A percentile compares a stretch with the other conserved stretches of the same genome.
Evolutionary conservation across 768 basidiomycete genomes (phyloP).

Genomic region (Coprinopsis strossmayeri): DNA sequence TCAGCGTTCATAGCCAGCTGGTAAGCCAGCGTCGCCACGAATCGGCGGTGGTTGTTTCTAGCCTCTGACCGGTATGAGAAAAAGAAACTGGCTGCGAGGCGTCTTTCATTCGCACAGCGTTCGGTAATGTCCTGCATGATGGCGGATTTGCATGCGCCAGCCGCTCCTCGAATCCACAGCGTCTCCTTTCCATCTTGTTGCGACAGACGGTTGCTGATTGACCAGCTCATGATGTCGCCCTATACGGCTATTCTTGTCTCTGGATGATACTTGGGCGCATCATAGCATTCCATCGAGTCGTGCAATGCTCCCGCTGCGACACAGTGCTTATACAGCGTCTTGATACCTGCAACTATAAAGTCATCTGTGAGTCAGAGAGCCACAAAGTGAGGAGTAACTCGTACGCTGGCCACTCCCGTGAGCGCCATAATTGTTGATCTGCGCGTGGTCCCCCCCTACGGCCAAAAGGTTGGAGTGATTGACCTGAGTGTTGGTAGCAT

Average conservation of each 20-base stretch:
- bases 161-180: slow-evolving; percentile 8
- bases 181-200: neutral
- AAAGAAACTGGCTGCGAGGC: slow-evolving; percentile 10
- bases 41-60: neutral
- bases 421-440: too few species aligned
- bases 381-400: too few species aligned
- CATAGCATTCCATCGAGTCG: slow-evolving; percentile 8
- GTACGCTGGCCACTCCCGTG: too few species aligned
- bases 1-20: neutral
- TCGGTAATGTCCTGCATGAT: slow-evolving; percentile 8
- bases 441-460: too few species aligned
- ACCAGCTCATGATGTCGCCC: slow-evolving; percentile 7
- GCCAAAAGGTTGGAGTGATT: too few species aligned
- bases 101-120: neutral
- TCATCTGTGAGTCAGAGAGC: neutral
- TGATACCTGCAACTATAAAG: neutral
- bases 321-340: neutral
- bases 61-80: slow-evolving; percentile 3
- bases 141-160: slow-evolving; percentile 10
- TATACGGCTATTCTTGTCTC: slow-evolving; percentile 8
- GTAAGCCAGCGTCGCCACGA: slow-evolving; percentile 4
- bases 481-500: too few species aligned
- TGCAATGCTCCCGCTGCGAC: slow-evolving; percentile 6
- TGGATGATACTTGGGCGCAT: slow-evolving; percentile 1
- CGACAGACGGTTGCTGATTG: neutral